These are phyloP conservation scores for Pythium dissimile DNA, from an alignment of 352 stramenopile species.

Conservation along the genomic window DNA sequence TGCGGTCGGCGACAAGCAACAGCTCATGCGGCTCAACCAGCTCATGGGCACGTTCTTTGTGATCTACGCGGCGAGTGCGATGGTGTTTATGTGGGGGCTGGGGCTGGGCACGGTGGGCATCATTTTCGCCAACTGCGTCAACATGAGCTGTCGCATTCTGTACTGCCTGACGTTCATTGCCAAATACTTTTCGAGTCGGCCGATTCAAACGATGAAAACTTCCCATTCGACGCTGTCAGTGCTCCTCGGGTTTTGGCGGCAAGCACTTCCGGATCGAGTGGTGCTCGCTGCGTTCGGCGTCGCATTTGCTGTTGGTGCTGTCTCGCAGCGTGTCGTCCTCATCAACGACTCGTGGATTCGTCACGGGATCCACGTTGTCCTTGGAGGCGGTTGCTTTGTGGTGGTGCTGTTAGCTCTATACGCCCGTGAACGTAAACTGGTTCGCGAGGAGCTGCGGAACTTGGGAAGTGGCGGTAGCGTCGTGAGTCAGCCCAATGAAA, in stretches of 20 bases:
- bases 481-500: neutral
- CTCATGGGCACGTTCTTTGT: constrained; percentile 79
- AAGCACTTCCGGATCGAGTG: constrained; percentile 42
- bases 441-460: constrained; percentile 24
- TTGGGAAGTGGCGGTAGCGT: neutral
- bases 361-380: constrained; percentile 40
- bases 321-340: constrained; percentile 44
- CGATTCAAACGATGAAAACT: neutral
- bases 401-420: constrained; percentile 37
- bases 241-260: constrained; percentile 43
- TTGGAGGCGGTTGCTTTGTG: constrained; percentile 47
- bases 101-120: constrained; percentile 63
- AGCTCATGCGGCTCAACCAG: constrained; percentile 81
- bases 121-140: constrained; percentile 85
- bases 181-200: constrained; percentile 35
- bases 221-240: neutral
- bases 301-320: constrained; percentile 36
- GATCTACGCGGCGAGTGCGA: constrained; percentile 57
- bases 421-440: constrained; percentile 42
- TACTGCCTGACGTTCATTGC: constrained; percentile 79
- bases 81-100: constrained; percentile 62
- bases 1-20: constrained; percentile 60
- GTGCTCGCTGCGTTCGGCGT: constrained; percentile 44
- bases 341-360: constrained; percentile 27
- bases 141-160: constrained; percentile 81